Evolutionary conservation across 2,329 filamentous ascomycete species (phyloP).

Genomic region (Neurospora sp.): DNA sequence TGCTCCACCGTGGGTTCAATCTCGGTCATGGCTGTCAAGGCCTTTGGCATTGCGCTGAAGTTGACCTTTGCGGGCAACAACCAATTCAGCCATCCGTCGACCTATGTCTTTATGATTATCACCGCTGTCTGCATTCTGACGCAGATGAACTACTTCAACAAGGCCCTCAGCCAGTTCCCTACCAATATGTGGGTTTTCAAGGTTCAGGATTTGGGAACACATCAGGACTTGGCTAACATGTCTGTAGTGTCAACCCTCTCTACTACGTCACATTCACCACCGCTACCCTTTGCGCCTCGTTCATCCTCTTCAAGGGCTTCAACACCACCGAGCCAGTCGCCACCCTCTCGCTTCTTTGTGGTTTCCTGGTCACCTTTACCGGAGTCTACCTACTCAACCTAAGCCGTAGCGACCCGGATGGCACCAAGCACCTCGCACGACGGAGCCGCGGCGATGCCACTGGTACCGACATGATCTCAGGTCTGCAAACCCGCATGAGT

Average conservation of each 20-base stretch:
- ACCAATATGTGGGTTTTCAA: constrained; percentile 74
- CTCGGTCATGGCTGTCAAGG: constrained; percentile 98
- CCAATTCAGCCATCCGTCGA: constrained; percentile 89
- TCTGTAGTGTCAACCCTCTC: constrained; percentile 73
- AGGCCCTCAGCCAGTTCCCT: constrained; percentile 90
- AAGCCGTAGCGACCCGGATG: constrained; percentile 84
- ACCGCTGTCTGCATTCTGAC: constrained; percentile 89
- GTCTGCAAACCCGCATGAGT: constrained; percentile 79
- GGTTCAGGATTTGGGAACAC: neutral
- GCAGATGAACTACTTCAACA: constrained; percentile 99
- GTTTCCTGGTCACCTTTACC: constrained; percentile 90
- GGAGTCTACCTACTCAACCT: constrained; percentile 94
- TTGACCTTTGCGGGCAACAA: constrained; percentile 89
- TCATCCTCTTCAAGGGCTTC: constrained; percentile 92
- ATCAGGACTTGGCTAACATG: constrained; percentile 17
- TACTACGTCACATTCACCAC: constrained; percentile 99
- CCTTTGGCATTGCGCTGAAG: constrained; percentile 94
- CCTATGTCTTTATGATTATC: constrained; percentile 94
- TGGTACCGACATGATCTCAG: constrained; percentile 84
- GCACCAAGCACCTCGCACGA: constrained; percentile 54
- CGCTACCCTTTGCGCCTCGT: constrained; percentile 85
- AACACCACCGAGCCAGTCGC: constrained; percentile 89
- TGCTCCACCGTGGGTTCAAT: constrained; percentile 95
- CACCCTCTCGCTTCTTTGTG: constrained; percentile 83
- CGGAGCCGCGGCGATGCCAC: constrained; percentile 62